phyloP scores from a whole-genome alignment of 176 grass and related monocot genomes.

The Aegilops sharonensis region DNA sequence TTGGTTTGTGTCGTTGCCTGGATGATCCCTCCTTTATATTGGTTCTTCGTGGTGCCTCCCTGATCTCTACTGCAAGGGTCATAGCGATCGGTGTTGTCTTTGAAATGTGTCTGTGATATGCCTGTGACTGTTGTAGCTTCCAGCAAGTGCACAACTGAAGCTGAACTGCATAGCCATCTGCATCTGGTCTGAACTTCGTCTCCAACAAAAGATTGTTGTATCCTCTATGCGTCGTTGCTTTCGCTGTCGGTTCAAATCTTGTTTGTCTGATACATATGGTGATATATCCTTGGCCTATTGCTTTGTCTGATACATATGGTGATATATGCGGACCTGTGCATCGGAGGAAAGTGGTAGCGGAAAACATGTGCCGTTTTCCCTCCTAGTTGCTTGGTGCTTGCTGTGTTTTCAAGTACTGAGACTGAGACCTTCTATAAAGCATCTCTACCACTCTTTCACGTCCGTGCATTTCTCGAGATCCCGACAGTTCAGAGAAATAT shows the following conservation, averaged over 20 bases:
- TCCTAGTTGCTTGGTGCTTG: not conserved
- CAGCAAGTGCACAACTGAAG: too few species aligned
- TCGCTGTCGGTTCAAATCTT: not conserved
- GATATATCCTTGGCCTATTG: not conserved
- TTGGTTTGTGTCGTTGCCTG: too few species aligned
- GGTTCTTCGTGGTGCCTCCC: too few species aligned
- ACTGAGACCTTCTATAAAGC: not conserved
- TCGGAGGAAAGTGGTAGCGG: not conserved
- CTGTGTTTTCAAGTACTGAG: not conserved
- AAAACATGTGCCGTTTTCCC: constrained; percentile 12
- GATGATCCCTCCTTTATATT: too few species aligned
- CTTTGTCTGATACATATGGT: not conserved
- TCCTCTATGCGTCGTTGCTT: not conserved
- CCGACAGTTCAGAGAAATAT: constrained; percentile 26
- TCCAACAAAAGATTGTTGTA: too few species aligned
- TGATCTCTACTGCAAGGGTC: too few species aligned
- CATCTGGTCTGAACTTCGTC: too few species aligned
- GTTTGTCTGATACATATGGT: not conserved
- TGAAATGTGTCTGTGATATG: too few species aligned
- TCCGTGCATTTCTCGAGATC: not conserved
- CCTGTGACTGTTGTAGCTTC: too few species aligned
- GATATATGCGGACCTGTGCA: not conserved
- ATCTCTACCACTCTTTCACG: not conserved
- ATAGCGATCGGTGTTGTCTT: too few species aligned
- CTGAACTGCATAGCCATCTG: too few species aligned